phyloP scores from a whole-genome alignment of 1,284 basidiomycete genomes.

The Volvariella volvacea region DNA sequence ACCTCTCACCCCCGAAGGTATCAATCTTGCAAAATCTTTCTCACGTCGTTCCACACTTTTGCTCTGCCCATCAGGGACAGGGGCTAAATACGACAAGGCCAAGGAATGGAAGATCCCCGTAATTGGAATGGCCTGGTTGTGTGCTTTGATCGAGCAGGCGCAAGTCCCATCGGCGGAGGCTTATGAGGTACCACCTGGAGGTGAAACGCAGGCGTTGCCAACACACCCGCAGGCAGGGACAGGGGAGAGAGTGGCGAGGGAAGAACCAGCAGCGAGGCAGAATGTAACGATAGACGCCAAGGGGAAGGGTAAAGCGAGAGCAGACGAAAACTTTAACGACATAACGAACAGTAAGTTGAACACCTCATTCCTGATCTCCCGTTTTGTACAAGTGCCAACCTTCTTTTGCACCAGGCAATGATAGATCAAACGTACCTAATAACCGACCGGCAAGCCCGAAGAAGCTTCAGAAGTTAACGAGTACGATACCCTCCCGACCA shows the following conservation, averaged over 20 bases:
- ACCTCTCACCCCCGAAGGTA: slow-evolving; percentile 31
- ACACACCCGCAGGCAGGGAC: no score
- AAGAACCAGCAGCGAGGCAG: no score
- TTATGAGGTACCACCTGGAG: no score
- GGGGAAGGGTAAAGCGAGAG: slow-evolving; percentile 21
- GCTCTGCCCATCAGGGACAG: slow-evolving; percentile 60
- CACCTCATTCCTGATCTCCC: neutral
- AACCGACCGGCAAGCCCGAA: no score
- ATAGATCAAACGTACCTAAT: no score
- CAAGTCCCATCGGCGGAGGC: no score
- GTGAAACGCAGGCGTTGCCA: no score
- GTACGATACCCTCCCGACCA: slow-evolving; percentile 2
- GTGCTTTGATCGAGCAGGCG: slow-evolving; percentile 12
- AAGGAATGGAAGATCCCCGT: slow-evolving; percentile 62
- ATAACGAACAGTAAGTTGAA: slow-evolving; percentile 29
- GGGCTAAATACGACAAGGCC: slow-evolving; percentile 70
- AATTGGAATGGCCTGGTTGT: slow-evolving; percentile 58
- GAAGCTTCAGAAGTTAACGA: no score
- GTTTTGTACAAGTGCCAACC: no score
- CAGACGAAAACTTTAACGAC: slow-evolving; percentile 16
- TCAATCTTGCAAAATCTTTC: slow-evolving; percentile 49
- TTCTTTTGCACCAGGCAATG: no score
- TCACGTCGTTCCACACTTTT: slow-evolving; percentile 63
- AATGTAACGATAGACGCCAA: slow-evolving; percentile 6
- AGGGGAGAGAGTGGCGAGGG: no score